Base-by-base conservation (phyloP, 371 early-diverging fungal species). In the Batkoa obscura region DNA sequence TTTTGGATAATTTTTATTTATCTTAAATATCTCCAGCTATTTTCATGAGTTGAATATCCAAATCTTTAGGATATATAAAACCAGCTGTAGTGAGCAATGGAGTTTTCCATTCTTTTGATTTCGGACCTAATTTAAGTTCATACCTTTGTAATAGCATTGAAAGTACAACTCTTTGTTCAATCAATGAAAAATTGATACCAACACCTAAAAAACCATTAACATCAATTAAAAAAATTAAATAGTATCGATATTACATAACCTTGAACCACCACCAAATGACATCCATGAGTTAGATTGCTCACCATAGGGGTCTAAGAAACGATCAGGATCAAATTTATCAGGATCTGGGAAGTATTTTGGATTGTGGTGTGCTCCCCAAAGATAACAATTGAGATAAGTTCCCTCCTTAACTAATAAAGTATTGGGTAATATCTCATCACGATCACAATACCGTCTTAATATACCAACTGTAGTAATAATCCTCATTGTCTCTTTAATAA, bases 181-280 rank as follows among this genome's bases (percentile, higher is more conserved):
- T 59, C 56, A 78, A 61, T 1, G 75, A 69, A 56, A 80, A 78
- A 42, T 74, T 70, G 66, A 70, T 66, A 42, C 76, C 80, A 39
- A 75, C 2, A 39, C 51, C 51, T 51, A 17, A n/a, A 51, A 48
- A 48, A 48, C 6, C 23, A 31, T 2, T 31, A 30, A 35, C 32
- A 31, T n/a, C n/a, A n/a, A n/a, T n/a, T 49, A 49, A n/a, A 31
- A 5, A 49, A 49, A 49, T 6, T 49, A 49, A 5, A 6, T 31
- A 49, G 23, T 6, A 33, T 31, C 33, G 12, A 35, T 5, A 23
- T 49, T 41, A 41, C 53, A 53, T 31, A 53, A 41, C 12, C 42
- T 5, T 10, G 17, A 8, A 38, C 53, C 53, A 4, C 30, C 10
- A 2, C 53, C 53, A 41, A 53, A 53, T 12, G 53, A 32, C 53